Conservation (phyloP, 2,329 filamentous ascomycete species). For the Pseudocercospora crystallina region DNA sequence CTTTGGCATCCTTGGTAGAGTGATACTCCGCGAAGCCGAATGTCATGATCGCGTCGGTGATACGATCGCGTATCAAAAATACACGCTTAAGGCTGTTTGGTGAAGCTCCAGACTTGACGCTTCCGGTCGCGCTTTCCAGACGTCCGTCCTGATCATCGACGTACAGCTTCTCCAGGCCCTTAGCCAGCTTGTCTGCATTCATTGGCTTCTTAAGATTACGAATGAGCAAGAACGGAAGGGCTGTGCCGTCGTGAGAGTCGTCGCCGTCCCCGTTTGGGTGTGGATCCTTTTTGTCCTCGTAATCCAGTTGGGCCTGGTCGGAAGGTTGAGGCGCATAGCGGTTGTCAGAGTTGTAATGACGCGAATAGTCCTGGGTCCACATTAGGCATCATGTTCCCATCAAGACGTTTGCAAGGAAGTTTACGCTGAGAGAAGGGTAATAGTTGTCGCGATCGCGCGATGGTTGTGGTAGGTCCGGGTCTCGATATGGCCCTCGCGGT, state of each 20-base stretch:
- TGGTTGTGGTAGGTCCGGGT: conserved; percentile 11
- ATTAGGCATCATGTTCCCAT: conserved; percentile 13
- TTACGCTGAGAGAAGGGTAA: conserved; percentile 13
- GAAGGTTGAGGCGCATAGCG: conserved; percentile 10
- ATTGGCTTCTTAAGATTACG: conserved; percentile 69
- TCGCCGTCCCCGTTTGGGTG: conserved; percentile 27
- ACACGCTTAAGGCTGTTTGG: conserved; percentile 74
- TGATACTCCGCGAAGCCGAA: conserved; percentile 85
- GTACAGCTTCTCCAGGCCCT: conserved; percentile 72
- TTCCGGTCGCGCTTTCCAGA: background rate
- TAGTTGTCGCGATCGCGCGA: background rate
- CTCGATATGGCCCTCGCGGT: conserved; percentile 13
- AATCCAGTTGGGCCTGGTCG: conserved; percentile 13
- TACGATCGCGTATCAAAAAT: conserved; percentile 71
- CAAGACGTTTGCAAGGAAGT: conserved; percentile 1
- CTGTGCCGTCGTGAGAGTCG: conserved; percentile 19
- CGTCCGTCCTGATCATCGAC: conserved; percentile 25
- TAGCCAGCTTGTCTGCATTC: conserved; percentile 69
- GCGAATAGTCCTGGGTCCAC: conserved; percentile 15
- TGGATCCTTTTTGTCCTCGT: conserved; percentile 18
- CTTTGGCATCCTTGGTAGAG: conserved; percentile 69
- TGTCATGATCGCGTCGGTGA: conserved; percentile 70
- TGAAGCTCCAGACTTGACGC: conserved; percentile 48
- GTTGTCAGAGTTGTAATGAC: conserved; percentile 16
- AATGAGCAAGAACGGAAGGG: conserved; percentile 60